These are phyloP conservation scores for Botrytis pseudocinerea DNA, from an alignment of 2,329 filamentous ascomycete genomes.

Conservation along the genomic window DNA sequence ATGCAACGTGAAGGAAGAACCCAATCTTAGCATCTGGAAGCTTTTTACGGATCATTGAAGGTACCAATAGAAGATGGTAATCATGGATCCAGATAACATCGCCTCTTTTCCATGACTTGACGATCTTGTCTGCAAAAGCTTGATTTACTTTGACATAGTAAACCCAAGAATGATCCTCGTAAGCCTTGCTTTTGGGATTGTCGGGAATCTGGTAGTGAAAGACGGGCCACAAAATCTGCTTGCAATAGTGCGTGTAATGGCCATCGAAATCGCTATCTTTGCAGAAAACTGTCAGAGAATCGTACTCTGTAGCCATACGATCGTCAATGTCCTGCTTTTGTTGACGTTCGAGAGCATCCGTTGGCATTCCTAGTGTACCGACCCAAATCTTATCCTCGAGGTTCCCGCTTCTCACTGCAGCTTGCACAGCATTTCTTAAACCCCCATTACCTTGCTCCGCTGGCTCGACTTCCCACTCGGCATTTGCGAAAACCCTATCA, in stretches of 20 bases:
- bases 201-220: constrained; percentile 98
- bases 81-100: constrained; percentile 96
- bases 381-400: constrained; percentile 83
- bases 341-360: constrained; percentile 74
- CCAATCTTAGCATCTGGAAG: constrained; percentile 92
- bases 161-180: constrained; percentile 94
- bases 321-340: constrained; percentile 84
- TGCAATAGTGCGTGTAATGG: constrained; percentile 95
- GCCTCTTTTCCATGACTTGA: constrained; percentile 89
- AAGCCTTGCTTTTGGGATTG: constrained; percentile 97
- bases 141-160: constrained; percentile 93
- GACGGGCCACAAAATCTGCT: constrained; percentile 95
- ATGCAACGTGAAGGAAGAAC: constrained; percentile 93
- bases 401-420: constrained; percentile 68
- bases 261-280: constrained; percentile 92
- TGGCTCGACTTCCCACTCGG: constrained; percentile 78
- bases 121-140: constrained; percentile 86
- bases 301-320: constrained; percentile 74
- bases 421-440: constrained; percentile 82
- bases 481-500: constrained; percentile 71
- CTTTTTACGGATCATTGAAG: constrained; percentile 84
- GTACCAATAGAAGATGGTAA: constrained; percentile 88
- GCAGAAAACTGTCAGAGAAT: constrained; percentile 81
- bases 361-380: constrained; percentile 91
- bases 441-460: constrained; percentile 93